Conservation (phyloP, 306 rosid genomes). For the Oxytropis ochrocephala region DNA sequence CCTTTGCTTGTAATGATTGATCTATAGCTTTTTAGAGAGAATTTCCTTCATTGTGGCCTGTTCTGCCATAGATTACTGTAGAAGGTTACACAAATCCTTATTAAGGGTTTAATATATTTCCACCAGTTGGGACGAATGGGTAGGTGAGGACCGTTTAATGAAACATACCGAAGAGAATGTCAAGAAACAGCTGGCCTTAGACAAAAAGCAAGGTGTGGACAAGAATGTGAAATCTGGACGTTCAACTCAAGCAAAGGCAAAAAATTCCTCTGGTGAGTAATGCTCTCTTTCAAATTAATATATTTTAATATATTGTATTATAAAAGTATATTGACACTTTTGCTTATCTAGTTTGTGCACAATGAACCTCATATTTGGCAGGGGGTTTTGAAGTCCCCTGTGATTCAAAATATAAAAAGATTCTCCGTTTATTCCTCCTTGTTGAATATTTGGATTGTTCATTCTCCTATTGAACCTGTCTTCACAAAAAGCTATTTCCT, state of each 20-base stretch:
- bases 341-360: background rate
- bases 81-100: slow-evolving; percentile 58
- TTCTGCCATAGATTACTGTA: background rate
- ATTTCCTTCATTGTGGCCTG: background rate
- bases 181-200: slow-evolving; percentile 56
- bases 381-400: background rate
- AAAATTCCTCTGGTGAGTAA: slow-evolving; percentile 51
- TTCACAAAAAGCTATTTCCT: background rate
- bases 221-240: slow-evolving; percentile 70
- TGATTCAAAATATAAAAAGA: slow-evolving; percentile 1
- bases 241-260: slow-evolving; percentile 59
- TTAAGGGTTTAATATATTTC: slow-evolving; percentile 59
- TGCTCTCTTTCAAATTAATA: slow-evolving; percentile 1
- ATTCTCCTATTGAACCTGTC: background rate
- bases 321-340: slow-evolving; percentile 8
- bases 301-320: background rate
- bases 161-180: slow-evolving; percentile 69
- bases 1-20: background rate
- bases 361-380: background rate
- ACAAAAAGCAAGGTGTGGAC: slow-evolving; percentile 64
- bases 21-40: slow-evolving; percentile 5
- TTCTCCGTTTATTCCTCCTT: background rate
- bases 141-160: slow-evolving; percentile 72
- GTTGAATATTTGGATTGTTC: background rate
- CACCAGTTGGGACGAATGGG: slow-evolving; percentile 99